Conservation (phyloP, 495 filamentous ascomycete genomes). For the Tetracladium setigerum region DNA sequence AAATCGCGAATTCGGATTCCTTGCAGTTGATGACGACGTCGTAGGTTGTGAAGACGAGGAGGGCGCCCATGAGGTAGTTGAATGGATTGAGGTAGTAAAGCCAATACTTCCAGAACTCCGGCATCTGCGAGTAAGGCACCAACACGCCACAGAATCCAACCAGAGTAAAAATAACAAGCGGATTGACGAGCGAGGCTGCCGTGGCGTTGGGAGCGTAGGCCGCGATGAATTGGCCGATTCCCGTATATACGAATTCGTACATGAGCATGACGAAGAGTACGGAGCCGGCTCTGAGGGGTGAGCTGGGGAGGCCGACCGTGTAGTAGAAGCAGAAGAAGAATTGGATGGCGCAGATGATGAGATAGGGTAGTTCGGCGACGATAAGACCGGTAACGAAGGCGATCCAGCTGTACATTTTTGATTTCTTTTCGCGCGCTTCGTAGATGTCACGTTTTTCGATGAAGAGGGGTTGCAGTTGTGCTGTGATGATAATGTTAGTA, state of each 20-base stretch:
- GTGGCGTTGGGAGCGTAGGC: constrained; percentile 48
- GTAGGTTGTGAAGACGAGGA: constrained; percentile 47
- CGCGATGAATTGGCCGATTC: constrained; percentile 43
- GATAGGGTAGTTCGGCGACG: constrained; percentile 53
- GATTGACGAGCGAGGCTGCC: constrained; percentile 46
- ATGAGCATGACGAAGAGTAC: constrained; percentile 37
- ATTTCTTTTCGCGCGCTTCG: constrained; percentile 61
- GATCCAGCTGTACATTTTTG: constrained; percentile 69
- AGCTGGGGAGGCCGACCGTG: constrained; percentile 40
- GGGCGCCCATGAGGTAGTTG: constrained; percentile 44
- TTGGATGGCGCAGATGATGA: constrained; percentile 45
- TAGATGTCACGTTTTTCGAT: constrained; percentile 62
- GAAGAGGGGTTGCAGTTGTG: constrained; percentile 62
- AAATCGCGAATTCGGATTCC: constrained; percentile 47
- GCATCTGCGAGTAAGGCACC: constrained; percentile 42
- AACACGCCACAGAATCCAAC: constrained; percentile 50
- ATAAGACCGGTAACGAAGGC: constrained; percentile 43
- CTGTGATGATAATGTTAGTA: neutral
- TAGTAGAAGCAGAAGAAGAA: constrained; percentile 57
- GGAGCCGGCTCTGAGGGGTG: constrained; percentile 33
- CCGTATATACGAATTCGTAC: constrained; percentile 40
- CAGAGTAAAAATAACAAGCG: constrained; percentile 42
- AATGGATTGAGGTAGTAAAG: constrained; percentile 50
- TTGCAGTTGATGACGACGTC: constrained; percentile 47
- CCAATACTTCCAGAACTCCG: constrained; percentile 53